Percentiles rank a stretch among this genome's conserved stretches.
These are phyloP conservation scores for Rhynchosporium secalis DNA, from an alignment of 2,329 filamentous ascomycete species.

Conservation along the genomic window DNA sequence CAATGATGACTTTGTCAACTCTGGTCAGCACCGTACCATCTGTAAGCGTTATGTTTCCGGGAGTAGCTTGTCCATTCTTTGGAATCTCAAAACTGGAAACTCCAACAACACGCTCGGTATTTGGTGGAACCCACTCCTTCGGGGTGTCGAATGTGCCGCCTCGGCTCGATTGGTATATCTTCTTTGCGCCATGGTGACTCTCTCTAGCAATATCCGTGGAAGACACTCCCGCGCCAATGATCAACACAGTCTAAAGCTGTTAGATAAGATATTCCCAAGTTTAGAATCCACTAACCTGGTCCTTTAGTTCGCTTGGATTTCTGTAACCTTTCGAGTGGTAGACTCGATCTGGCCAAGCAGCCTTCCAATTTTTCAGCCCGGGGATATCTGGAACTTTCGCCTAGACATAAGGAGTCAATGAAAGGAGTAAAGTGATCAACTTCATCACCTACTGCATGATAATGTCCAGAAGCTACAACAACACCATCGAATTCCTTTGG, in stretches of 20 bases:
- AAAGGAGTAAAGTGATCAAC: neutral
- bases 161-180: slow-evolving; percentile 34
- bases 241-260: slow-evolving; percentile 47
- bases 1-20: slow-evolving; percentile 63
- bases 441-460: slow-evolving; percentile 43
- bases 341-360: slow-evolving; percentile 51
- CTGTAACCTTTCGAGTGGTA: slow-evolving; percentile 74
- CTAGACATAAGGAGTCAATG: slow-evolving; percentile 37
- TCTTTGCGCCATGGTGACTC: slow-evolving; percentile 28
- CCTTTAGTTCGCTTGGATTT: slow-evolving; percentile 55
- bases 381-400: slow-evolving; percentile 60
- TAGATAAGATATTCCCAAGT: neutral
- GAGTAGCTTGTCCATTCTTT: slow-evolving; percentile 42
- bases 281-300: slow-evolving; percentile 41
- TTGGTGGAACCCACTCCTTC: slow-evolving; percentile 25
- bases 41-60: slow-evolving; percentile 52
- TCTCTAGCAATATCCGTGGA: slow-evolving; percentile 43
- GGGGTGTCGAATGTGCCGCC: slow-evolving; percentile 33
- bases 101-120: slow-evolving; percentile 26
- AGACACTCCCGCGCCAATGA: slow-evolving; percentile 57
- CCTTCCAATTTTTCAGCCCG: slow-evolving; percentile 60
- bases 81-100: slow-evolving; percentile 28
- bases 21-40: slow-evolving; percentile 53
- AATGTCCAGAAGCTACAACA: slow-evolving; percentile 67
- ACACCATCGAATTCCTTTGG: slow-evolving; percentile 58